Conservation (phyloP, 148 eudicot genomes). For the Vaccinium corymbosum region DNA sequence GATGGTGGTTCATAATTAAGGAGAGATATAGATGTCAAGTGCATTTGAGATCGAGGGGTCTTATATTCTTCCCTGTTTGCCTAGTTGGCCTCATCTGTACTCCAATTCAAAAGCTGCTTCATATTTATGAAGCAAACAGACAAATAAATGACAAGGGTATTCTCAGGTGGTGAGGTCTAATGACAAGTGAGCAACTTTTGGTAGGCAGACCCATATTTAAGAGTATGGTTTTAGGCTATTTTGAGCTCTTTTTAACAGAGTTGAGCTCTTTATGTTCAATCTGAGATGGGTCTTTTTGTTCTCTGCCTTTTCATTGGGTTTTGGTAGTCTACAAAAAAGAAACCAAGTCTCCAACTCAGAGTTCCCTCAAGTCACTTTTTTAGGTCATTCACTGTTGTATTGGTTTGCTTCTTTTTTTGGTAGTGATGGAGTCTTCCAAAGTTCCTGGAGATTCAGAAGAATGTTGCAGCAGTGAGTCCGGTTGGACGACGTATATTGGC, state of each 20-base stretch:
- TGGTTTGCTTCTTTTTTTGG: neutral
- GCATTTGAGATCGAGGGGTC: constrained; percentile 14
- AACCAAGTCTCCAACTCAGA: neutral
- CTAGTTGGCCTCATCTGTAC: constrained; percentile 18
- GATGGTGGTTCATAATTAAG: constrained; percentile 11
- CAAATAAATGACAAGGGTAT: constrained; percentile 20
- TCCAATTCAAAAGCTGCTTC: constrained; percentile 26
- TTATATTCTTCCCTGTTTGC: constrained; percentile 21
- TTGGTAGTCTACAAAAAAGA: neutral
- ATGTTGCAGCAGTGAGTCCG: constrained; percentile 73
- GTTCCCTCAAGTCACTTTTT: neutral
- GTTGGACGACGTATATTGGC: constrained; percentile 80
- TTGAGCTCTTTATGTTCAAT: neutral
- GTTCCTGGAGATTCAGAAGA: constrained; percentile 38
- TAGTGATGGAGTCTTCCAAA: constrained; percentile 22
- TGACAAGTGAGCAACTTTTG: constrained; percentile 9
- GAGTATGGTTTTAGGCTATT: neutral
- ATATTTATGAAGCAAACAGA: constrained; percentile 26
- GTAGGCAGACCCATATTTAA: constrained; percentile 1
- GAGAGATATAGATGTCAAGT: neutral
- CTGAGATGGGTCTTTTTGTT: constrained; percentile 11
- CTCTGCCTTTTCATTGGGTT: neutral
- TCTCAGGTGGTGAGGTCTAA: constrained; percentile 17
- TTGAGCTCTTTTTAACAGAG: neutral
- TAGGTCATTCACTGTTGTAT: constrained; percentile 2